Evolutionary conservation across 2,329 filamentous ascomycete genomes (phyloP).

Genomic region (Trichoderma afroharzianum): DNA sequence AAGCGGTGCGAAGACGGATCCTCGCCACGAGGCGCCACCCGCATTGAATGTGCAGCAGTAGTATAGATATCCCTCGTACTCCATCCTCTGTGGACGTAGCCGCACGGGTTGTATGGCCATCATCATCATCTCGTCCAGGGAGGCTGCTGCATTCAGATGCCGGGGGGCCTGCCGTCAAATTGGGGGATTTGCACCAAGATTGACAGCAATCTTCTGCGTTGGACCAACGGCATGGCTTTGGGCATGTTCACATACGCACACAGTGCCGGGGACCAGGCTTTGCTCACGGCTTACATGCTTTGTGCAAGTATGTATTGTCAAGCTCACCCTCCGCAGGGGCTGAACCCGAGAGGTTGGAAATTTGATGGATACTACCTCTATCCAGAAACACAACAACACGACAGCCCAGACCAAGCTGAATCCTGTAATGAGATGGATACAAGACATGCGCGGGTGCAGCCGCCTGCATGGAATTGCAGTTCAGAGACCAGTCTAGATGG

Average conservation of each 20-base stretch:
- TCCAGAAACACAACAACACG: neutral
- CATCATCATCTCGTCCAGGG: neutral
- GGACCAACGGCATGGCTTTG: constrained; percentile 1
- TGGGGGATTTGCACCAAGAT: neutral
- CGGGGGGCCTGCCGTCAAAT: neutral
- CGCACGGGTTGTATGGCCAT: neutral
- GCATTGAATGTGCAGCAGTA: neutral
- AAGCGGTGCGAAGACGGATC: neutral
- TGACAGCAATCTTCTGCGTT: constrained; percentile 10
- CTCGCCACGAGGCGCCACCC: constrained; percentile 10
- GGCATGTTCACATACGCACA: constrained; percentile 9
- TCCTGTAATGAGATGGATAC: neutral
- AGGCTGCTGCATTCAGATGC: constrained; percentile 14
- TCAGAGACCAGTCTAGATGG: constrained; percentile 1
- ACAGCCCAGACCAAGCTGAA: neutral
- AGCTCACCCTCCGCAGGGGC: neutral
- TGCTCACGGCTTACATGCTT: constrained; percentile 8
- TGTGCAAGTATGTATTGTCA: neutral
- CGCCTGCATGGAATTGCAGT: neutral
- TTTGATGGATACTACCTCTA: neutral
- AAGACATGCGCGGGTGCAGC: neutral
- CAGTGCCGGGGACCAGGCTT: neutral
- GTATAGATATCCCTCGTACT: neutral
- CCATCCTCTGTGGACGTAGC: neutral
- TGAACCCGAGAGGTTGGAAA: constrained; percentile 9